A percentile compares a stretch with the other conserved stretches of the same genome.
Conservation (phyloP, 2,329 filamentous ascomycete genomes). For the Rhynchosporium graminicola region DNA sequence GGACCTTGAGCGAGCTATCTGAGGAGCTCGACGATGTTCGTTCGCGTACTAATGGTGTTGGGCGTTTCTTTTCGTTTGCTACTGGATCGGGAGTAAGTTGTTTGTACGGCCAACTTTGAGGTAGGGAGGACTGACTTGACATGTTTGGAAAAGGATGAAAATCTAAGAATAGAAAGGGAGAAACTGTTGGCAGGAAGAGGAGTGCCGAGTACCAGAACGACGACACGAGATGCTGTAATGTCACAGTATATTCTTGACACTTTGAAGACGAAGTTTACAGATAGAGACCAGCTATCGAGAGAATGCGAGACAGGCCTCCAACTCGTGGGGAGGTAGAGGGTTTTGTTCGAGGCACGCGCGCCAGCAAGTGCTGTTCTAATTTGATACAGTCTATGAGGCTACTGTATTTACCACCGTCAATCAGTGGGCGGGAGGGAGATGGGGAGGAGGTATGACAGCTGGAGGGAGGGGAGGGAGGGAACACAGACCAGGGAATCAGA, state of each 20-base stretch:
- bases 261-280: conserved; percentile 35
- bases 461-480: conserved; percentile 24
- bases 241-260: conserved; percentile 18
- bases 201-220: conserved; percentile 28
- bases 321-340: conserved; percentile 33
- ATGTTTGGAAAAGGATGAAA: conserved; percentile 28
- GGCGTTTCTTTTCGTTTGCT: conserved; percentile 35
- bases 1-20: conserved; percentile 55
- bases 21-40: conserved; percentile 48
- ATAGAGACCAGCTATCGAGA: conserved; percentile 42
- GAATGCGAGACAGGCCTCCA: conserved; percentile 32
- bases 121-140: conserved; percentile 32
- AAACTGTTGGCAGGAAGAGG: conserved; percentile 21
- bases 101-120: conserved; percentile 26
- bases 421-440: conserved; percentile 29
- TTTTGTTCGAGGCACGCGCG: conserved; percentile 39
- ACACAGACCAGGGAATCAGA: conserved; percentile 22
- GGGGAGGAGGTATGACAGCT: conserved; percentile 33
- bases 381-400: conserved; percentile 34
- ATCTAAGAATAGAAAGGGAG: conserved; percentile 19
- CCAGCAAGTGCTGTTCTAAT: conserved; percentile 32
- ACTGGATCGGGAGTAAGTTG: conserved; percentile 30
- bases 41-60: conserved; percentile 33
- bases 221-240: conserved; percentile 17
- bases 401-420: conserved; percentile 28